These are phyloP conservation scores for Knoxia roxburghii DNA, from an alignment of 257 asterid genomes.

Conservation along the genomic window DNA sequence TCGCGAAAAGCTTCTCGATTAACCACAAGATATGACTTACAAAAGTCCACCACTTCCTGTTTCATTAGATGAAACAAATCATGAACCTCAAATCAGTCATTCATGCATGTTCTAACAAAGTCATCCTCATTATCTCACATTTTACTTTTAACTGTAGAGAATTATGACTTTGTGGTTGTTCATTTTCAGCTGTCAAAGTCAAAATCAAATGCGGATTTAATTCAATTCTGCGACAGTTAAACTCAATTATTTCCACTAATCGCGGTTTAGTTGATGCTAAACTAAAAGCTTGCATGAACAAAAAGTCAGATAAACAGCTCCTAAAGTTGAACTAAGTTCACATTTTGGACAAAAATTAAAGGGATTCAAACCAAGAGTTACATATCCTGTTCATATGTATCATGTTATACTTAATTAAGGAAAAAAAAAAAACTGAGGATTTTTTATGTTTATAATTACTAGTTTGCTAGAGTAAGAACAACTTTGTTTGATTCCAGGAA, in stretches of 20 bases:
- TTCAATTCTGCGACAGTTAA: background rate
- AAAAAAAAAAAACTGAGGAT: too few species aligned
- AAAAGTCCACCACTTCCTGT: slow-evolving; percentile 91
- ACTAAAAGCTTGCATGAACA: background rate
- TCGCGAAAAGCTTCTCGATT: slow-evolving; percentile 71
- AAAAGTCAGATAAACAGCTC: slow-evolving; percentile 1
- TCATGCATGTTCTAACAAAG: background rate
- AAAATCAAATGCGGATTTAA: background rate
- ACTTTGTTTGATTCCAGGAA: too few species aligned
- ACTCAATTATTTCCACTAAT: slow-evolving; percentile 2
- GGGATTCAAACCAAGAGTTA: too few species aligned
- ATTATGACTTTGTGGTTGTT: slow-evolving; percentile 3
- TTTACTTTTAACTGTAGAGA: background rate
- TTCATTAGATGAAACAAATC: slow-evolving; percentile 9
- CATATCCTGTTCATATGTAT: too few species aligned
- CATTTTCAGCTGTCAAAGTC: slow-evolving; percentile 3
- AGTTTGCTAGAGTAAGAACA: too few species aligned
- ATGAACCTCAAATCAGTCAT: background rate
- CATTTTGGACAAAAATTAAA: too few species aligned
- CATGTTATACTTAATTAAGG: too few species aligned
- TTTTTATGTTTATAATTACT: too few species aligned
- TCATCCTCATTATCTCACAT: background rate
- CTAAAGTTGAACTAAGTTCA: slow-evolving; percentile 14
- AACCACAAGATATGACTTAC: slow-evolving; percentile 71
- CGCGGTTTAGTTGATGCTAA: background rate